Base-by-base conservation (phyloP, 1,284 basidiomycete genomes). In the Ceratobasidium sp. region DNA sequence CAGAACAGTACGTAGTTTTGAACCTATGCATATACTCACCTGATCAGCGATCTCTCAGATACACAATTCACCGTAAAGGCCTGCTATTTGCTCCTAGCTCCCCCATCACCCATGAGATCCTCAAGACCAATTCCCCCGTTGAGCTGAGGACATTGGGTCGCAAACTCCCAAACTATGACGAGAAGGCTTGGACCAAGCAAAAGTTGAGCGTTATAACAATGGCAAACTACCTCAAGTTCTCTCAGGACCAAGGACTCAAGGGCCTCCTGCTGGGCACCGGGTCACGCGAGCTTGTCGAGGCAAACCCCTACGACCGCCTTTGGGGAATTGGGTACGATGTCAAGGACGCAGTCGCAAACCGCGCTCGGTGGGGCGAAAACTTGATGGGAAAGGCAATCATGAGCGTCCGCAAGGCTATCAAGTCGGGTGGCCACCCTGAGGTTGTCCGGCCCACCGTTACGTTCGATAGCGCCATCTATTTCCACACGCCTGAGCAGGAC, bases 31-130 rank as follows among this genome's bases (percentile, higher is more conserved):
- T 38, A 35, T 27, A 50, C 22, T 50, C 15, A 43, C 38, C 25
- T 12, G 20, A 38, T 22, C 53, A 22, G 47, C 4, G 2, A 31
- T 60, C 10, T 20, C n/a, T 22, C 27, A 68, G 64, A 22, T 87
- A 84, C 80, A 87, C 87, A 86, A 87, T 88, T 85, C 79, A 83
- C 54, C 82, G 83, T 71, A 87, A 87, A 75, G 85, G 85, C 4
- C 74, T 86, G 2, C 73, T 87, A 4, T 87, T 88, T 76, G 74
- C 75, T 1, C 64, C 64, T 8, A 68, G 71, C 25, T 55, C 68
- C 0, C 77, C 73, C 0, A 76, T 83, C 13, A 82, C 84, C 3
- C 74, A 79, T 29, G 74, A 80, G 64, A 80, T 86, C 25, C 73
- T 85, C 17, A 69, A 69, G 5, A 74, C 79, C 10, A 78, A 71